Evolutionary conservation across 2,329 filamentous ascomycete species (phyloP).

Genomic region (Curvularia lunata): DNA sequence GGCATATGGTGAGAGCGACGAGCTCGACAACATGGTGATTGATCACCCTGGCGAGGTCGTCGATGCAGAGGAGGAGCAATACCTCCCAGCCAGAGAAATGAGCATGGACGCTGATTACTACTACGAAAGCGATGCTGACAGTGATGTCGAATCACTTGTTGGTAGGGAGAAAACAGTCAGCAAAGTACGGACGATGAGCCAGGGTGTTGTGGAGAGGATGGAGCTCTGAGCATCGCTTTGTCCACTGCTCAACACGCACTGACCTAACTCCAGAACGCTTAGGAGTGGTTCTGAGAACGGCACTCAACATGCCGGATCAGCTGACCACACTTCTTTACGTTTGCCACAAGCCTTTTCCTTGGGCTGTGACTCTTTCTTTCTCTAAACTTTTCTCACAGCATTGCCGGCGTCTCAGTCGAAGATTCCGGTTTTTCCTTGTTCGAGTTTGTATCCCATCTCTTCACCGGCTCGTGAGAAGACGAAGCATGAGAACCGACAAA

Average conservation of each 20-base stretch:
- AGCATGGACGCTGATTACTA: conserved; percentile 42
- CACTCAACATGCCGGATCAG: conserved; percentile 5
- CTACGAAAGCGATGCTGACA: conserved; percentile 41
- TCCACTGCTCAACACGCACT: background rate
- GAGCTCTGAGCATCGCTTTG: conserved; percentile 50
- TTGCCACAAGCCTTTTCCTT: background rate
- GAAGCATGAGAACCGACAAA: conserved; percentile 17
- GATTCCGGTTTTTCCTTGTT: background rate
- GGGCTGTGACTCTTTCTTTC: background rate
- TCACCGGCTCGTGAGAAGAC: conserved; percentile 28
- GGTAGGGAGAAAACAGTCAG: conserved; percentile 48
- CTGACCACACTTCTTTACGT: background rate
- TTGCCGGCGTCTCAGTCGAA: background rate
- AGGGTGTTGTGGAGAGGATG: conserved; percentile 61
- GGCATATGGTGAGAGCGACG: conserved; percentile 53
- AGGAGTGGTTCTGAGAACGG: background rate
- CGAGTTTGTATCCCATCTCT: conserved; percentile 12
- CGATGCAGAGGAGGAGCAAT: conserved; percentile 50
- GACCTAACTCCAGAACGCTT: background rate
- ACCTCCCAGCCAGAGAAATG: conserved; percentile 37
- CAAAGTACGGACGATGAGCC: conserved; percentile 59
- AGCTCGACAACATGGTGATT: conserved; percentile 51
- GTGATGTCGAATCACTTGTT: conserved; percentile 42
- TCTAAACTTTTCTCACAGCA: background rate
- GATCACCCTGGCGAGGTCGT: conserved; percentile 48